Evolutionary conservation across 2,329 filamentous ascomycete genomes (phyloP), one percentile per base, ranked within the genome.

Genomic region (Trichoderma sp.): DNA sequence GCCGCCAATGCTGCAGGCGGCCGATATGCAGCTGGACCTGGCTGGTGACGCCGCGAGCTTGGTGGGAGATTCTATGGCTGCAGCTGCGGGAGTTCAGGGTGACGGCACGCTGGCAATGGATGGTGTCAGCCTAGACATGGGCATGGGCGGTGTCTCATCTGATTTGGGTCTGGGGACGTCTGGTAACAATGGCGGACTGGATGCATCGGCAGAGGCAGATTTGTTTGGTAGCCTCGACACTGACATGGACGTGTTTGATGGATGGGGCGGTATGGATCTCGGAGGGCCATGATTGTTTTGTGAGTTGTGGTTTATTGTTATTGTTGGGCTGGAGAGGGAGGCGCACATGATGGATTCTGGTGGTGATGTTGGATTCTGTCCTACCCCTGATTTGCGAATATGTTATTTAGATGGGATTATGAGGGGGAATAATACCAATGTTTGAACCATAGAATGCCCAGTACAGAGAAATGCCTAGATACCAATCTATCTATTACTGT

Each of bases 221-320:
- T 75, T 86, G 75, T 86, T 86, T 79, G 82, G 83, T 4, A 80
- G 80, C 3, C 79, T 86, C n/a, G 84, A 83, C 35, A 82, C 82
- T 9, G 79, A 81, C 12, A 84, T 89, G 77, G 88, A 88, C 65
- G 84, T 87, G 75, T 88, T 89, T 79, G 81, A 83, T 38, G 83
- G 81, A 68, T 83, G 83, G 81, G 83, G 72, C 11, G 50, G 74
- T 2, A 66, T 73, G 74, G 68, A 66, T 67, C 74, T 75, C 3
- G 66, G 67, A 4, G 59, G 65, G 8, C 53, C 59, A 9, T 72
- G 59, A 63, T 18, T n/a, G 60, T 4, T 11, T 12, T 7, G 12
- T 41, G 31, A 3, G 14, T 16, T 11, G 6, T 14, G 24, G 6
- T 9, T 12, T 21, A 29, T 35, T 6, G 7, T 9, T 2, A 9